These are phyloP conservation scores for Brassica carinata DNA, from an alignment of 345 rosid species.

Conservation along the genomic window DNA sequence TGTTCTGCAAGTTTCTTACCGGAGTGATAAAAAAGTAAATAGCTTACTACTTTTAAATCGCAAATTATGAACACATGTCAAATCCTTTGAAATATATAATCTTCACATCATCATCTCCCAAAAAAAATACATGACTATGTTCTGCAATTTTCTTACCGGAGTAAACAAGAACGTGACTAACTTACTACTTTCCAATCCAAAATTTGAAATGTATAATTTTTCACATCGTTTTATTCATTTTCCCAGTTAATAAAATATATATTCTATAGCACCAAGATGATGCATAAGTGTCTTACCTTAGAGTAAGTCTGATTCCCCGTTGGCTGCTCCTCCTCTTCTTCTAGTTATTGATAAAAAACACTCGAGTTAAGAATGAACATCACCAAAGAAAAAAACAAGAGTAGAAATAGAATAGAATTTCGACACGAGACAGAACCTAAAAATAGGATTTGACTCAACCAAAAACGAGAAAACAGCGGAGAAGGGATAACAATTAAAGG, in stretches of 20 bases:
- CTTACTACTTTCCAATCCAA: not conserved
- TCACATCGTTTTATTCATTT: not conserved
- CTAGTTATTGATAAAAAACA: not conserved
- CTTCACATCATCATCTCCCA: not conserved
- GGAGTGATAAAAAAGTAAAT: not conserved
- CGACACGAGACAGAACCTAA: conserved; percentile 40
- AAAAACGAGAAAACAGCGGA: conserved; percentile 8
- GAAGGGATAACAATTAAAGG: conserved; percentile 33
- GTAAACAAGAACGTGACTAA: not conserved
- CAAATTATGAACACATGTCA: not conserved
- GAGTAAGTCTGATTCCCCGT: conserved; percentile 45
- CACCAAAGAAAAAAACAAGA: conserved; percentile 2
- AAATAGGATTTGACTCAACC: conserved; percentile 24
- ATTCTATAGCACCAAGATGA: not conserved
- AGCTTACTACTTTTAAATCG: conserved; percentile 10
- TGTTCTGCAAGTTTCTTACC: not conserved
- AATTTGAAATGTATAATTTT: not conserved
- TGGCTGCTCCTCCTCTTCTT: conserved; percentile 58
- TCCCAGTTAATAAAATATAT: not conserved
- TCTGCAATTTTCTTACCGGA: not conserved
- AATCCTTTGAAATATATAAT: not conserved
- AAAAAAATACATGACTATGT: not conserved
- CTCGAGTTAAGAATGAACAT: conserved; percentile 14
- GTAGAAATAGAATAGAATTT: conserved; percentile 26
- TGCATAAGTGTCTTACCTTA: conserved; percentile 46